phyloP scores from a whole-genome alignment of 495 filamentous ascomycete species.

The Neurospora terricola region DNA sequence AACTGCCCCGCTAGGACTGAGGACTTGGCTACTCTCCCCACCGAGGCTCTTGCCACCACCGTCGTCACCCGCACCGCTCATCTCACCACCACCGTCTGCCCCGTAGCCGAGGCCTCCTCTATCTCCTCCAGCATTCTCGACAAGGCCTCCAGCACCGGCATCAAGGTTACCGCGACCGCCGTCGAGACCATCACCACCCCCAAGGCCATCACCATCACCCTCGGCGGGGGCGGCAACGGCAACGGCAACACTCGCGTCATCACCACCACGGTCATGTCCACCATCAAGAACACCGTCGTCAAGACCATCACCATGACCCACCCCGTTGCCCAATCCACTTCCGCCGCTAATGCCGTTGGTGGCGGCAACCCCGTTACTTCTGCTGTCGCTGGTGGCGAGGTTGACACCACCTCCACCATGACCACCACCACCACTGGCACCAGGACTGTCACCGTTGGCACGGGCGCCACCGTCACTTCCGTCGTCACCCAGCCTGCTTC shows the following conservation, averaged over 20 bases:
- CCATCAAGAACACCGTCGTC: conserved; percentile 14
- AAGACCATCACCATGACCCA: conserved; percentile 13
- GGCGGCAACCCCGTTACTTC: conserved; percentile 2
- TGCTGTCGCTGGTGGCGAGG: not conserved
- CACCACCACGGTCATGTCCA: conserved; percentile 31
- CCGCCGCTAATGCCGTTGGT: conserved; percentile 21
- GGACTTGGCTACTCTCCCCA: conserved; percentile 20
- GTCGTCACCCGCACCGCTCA: conserved; percentile 36
- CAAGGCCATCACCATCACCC: conserved; percentile 24
- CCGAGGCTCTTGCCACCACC: conserved; percentile 22
- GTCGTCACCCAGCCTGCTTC: conserved; percentile 7
- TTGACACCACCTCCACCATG: conserved; percentile 9
- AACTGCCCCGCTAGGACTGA: conserved; percentile 47
- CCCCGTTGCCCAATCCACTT: conserved; percentile 6
- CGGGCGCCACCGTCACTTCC: conserved; percentile 7
- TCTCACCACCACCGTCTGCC: conserved; percentile 36
- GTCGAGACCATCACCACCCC: conserved; percentile 18
- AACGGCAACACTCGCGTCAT: conserved; percentile 14
- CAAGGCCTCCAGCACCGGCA: conserved; percentile 23
- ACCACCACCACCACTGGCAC: conserved; percentile 33
- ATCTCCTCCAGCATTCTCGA: conserved; percentile 30
- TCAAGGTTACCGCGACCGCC: conserved; percentile 5
- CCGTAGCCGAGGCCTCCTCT: conserved; percentile 29
- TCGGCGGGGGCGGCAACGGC: conserved; percentile 29
- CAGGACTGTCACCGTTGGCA: conserved; percentile 28